phyloP scores from a whole-genome alignment of 2,329 filamentous ascomycete species.

The Cladophialophora exuberans region DNA sequence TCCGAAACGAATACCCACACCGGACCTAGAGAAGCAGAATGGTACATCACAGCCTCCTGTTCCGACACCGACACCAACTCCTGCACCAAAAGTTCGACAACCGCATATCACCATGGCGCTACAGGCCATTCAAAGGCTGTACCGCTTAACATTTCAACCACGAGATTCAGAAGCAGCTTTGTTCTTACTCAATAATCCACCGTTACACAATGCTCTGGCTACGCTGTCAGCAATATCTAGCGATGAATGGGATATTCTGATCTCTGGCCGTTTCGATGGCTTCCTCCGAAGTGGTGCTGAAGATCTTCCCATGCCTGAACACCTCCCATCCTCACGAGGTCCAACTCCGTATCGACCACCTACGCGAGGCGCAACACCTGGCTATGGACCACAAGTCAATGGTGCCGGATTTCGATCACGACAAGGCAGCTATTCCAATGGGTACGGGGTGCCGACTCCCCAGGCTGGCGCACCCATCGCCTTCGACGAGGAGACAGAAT shows the following conservation, averaged over 20 bases:
- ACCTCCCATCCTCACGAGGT: conserved; percentile 35
- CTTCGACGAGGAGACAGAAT: conserved; percentile 91
- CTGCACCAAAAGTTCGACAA: conserved; percentile 66
- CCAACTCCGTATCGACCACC: conserved; percentile 29
- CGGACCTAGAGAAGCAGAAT: conserved; percentile 24
- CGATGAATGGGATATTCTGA: conserved; percentile 95
- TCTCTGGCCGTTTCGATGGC: conserved; percentile 90
- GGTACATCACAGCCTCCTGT: conserved; percentile 12
- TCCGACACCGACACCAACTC: conserved; percentile 67
- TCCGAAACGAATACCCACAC: conserved; percentile 31
- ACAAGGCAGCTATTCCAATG: conserved; percentile 45
- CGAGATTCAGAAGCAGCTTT: conserved; percentile 85
- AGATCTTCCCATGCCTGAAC: conserved; percentile 39
- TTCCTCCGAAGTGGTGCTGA: conserved; percentile 95
- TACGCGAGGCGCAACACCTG: conserved; percentile 37
- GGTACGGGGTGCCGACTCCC: conserved; percentile 49
- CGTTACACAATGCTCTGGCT: conserved; percentile 81
- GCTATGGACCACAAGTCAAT: conserved; percentile 43
- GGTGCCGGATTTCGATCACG: conserved; percentile 49
- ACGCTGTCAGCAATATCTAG: conserved; percentile 85
- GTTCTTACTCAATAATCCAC: conserved; percentile 80
- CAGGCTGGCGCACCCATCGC: conserved; percentile 76
- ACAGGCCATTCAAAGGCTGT: conserved; percentile 80
- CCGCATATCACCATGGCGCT: conserved; percentile 76
- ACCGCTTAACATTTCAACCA: conserved; percentile 72